phyloP scores from a whole-genome alignment of 306 rosid genomes.

The Vigna trinervia region DNA sequence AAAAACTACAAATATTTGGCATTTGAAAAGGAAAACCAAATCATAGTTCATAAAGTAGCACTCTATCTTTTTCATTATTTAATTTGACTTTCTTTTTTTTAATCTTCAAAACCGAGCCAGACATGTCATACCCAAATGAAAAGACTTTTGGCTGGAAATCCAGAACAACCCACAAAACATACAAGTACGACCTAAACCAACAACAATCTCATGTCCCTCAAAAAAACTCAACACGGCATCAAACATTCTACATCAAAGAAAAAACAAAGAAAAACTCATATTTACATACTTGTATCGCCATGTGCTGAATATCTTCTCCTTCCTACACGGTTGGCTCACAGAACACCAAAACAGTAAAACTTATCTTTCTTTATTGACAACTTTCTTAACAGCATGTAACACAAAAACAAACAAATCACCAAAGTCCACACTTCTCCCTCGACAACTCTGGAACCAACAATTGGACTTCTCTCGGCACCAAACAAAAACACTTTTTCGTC shows the following conservation, averaged over 20 bases:
- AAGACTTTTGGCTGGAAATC: slow-evolving; percentile 11
- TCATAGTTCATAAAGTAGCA: slow-evolving; percentile 10
- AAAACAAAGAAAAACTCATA: slow-evolving; percentile 27
- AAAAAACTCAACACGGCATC: not conserved
- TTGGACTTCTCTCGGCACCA: slow-evolving; percentile 9
- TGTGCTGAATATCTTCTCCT: slow-evolving; percentile 38
- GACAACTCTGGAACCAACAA: not conserved
- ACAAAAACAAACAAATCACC: slow-evolving; percentile 17
- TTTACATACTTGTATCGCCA: slow-evolving; percentile 60
- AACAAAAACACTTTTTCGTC: not conserved
- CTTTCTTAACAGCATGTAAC: slow-evolving; percentile 1
- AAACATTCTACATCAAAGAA: not conserved
- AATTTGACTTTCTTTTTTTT: not conserved
- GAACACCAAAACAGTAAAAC: slow-evolving; percentile 4
- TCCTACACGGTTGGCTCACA: not conserved
- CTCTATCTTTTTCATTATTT: not conserved
- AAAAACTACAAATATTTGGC: slow-evolving; percentile 18
- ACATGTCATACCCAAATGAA: slow-evolving; percentile 17
- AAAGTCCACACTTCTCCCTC: slow-evolving; percentile 12
- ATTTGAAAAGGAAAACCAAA: slow-evolving; percentile 35
- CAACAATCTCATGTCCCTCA: slow-evolving; percentile 8
- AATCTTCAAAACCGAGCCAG: slow-evolving; percentile 21
- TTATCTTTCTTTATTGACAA: slow-evolving; percentile 9
- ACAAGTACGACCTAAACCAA: slow-evolving; percentile 32
- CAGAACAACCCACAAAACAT: slow-evolving; percentile 5